Conservation (phyloP, 2,329 filamentous ascomycete genomes). For the Cladosporium sp. region DNA sequence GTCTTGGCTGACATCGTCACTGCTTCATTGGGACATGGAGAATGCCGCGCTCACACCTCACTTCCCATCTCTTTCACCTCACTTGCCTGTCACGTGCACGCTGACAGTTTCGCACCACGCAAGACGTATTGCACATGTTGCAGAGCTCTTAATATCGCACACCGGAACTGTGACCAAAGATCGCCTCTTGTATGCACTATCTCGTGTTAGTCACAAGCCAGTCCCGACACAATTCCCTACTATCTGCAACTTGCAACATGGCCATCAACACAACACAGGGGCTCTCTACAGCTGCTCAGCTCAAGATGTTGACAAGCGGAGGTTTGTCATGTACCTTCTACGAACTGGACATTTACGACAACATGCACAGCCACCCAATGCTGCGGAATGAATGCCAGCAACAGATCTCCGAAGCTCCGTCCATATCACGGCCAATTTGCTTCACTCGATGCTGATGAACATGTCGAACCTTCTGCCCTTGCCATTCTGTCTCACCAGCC, state of each 20-base stretch:
- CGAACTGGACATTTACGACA: neutral
- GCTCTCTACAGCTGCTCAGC: neutral
- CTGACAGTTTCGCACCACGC: neutral
- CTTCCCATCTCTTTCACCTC: neutral
- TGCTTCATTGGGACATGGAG: conserved; percentile 3
- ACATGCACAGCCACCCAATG: neutral
- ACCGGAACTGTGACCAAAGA: neutral
- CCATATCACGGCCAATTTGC: neutral
- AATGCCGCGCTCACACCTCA: neutral
- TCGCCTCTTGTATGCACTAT: neutral
- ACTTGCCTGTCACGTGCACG: neutral
- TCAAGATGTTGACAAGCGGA: neutral
- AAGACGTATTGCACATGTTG: neutral
- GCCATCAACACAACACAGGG: neutral
- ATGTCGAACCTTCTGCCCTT: neutral
- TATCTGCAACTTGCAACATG: neutral
- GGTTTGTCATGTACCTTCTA: neutral
- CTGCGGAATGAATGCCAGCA: neutral
- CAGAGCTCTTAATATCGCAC: neutral
- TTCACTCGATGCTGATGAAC: too few relatives aligned
- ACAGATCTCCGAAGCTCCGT: neutral
- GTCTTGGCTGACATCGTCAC: conserved; percentile 18
- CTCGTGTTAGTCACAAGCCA: neutral
- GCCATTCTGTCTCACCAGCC: neutral
- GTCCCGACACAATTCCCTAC: neutral